phyloP scores from a whole-genome alignment of 2,329 filamentous ascomycete genomes.

The Alternaria arbusti region DNA sequence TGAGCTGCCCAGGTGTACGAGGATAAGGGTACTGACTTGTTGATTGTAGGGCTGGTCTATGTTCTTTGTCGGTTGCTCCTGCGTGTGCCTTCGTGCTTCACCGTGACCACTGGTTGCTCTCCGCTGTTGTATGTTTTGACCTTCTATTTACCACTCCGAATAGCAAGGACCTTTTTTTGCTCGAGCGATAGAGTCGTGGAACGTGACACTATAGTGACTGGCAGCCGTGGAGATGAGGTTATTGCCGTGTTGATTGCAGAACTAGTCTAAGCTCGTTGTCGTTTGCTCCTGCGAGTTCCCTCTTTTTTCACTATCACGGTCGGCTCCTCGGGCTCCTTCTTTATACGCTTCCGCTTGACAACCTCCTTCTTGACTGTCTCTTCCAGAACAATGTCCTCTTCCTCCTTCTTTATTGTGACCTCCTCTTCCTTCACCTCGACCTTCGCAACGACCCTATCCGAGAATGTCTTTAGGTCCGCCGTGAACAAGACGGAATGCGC shows the following conservation, averaged over 20 bases:
- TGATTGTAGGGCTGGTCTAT: no score
- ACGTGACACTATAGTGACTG: background rate
- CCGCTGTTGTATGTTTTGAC: no score
- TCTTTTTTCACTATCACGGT: conserved; percentile 1
- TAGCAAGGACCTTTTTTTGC: no score
- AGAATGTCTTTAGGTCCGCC: conserved; percentile 85
- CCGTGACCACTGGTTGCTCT: no score
- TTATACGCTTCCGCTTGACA: conserved; percentile 4
- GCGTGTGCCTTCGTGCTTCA: no score
- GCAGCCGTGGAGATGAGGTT: background rate
- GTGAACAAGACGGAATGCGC: conserved; percentile 97
- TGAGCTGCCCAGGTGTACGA: no score
- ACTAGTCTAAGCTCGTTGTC: background rate
- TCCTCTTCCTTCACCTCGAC: conserved; percentile 57
- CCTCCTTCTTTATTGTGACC: conserved; percentile 43
- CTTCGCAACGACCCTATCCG: conserved; percentile 65
- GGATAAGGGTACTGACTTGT: no score
- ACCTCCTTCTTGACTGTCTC: conserved; percentile 38
- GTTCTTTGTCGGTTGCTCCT: no score
- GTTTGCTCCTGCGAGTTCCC: conserved; percentile 6
- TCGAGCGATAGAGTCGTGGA: background rate
- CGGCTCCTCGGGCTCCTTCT: background rate
- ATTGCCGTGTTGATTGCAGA: background rate
- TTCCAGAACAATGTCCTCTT: conserved; percentile 18
- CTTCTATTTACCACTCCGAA: no score